Conservation (phyloP, 345 rosid genomes). For the Gossypium ekmanianum region DNA sequence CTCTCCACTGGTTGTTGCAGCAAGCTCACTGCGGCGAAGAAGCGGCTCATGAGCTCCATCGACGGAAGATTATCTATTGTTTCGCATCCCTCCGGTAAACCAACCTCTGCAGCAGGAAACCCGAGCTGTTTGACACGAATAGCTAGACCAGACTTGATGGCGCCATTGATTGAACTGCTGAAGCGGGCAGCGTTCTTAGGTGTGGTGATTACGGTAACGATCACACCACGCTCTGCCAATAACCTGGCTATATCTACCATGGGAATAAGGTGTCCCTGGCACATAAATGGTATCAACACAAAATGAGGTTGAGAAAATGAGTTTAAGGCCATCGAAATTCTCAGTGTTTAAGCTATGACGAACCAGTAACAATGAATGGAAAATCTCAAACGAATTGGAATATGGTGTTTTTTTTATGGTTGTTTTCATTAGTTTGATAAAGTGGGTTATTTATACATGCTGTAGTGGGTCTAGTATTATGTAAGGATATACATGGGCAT, state of each 20-base stretch:
- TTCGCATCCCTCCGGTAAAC: slow-evolving; percentile 36
- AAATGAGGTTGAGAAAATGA: slow-evolving; percentile 19
- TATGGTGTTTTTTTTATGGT: background rate
- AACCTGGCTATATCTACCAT: slow-evolving; percentile 25
- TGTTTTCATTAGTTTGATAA: background rate
- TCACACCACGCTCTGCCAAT: slow-evolving; percentile 13
- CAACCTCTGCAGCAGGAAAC: slow-evolving; percentile 26
- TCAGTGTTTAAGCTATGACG: background rate
- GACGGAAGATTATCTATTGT: slow-evolving; percentile 30
- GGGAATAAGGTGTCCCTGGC: slow-evolving; percentile 26
- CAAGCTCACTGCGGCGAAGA: slow-evolving; percentile 15
- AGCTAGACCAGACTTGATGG: slow-evolving; percentile 19
- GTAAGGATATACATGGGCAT: background rate
- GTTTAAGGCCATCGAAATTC: background rate
- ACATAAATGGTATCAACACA: slow-evolving; percentile 19
- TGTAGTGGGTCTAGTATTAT: background rate
- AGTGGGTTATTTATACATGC: background rate
- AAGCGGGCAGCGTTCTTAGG: slow-evolving; percentile 27
- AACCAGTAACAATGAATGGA: background rate
- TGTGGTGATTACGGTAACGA: slow-evolving; percentile 23
- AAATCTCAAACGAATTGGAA: background rate
- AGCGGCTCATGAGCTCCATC: background rate
- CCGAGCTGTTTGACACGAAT: slow-evolving; percentile 20
- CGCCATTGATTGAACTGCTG: background rate
- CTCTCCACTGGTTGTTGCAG: slow-evolving; percentile 24